These are phyloP conservation scores for Candida hungchunana DNA, from an alignment of 805 yeast species.

Conservation along the genomic window DNA sequence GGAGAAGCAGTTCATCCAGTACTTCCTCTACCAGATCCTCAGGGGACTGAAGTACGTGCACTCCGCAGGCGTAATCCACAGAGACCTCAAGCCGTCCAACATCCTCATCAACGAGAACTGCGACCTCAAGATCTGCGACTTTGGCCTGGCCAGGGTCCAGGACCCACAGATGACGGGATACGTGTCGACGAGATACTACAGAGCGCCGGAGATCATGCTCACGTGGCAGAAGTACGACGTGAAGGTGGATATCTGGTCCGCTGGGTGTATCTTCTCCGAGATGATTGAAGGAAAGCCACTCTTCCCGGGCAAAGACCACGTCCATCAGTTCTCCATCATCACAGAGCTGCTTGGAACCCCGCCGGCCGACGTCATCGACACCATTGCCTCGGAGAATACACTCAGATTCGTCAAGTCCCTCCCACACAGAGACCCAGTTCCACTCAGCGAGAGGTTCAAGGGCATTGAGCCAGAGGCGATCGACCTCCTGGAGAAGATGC, in stretches of 20 bases:
- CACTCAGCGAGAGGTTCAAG: conserved; percentile 76
- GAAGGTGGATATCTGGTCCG: conserved; percentile 97
- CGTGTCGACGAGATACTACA: conserved; percentile 90
- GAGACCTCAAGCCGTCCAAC: conserved; percentile 84
- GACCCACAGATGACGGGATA: conserved; percentile 99
- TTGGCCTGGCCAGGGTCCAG: conserved; percentile 94
- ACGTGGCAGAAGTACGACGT: conserved; percentile 98
- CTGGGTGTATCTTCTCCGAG: conserved; percentile 95
- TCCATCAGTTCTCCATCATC: conserved; percentile 94
- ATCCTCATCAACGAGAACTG: conserved; percentile 85
- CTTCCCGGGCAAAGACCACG: conserved; percentile 98
- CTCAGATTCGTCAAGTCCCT: conserved; percentile 88
- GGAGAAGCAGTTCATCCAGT: conserved; percentile 94
- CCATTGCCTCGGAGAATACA: conserved; percentile 94
- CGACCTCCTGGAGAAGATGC: conserved; percentile 82
- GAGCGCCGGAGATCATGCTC: conserved; percentile 98
- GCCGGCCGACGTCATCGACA: conserved; percentile 91
- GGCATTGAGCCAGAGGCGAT: conserved; percentile 81
- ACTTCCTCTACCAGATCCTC: conserved; percentile 89
- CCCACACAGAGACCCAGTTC: conserved; percentile 90
- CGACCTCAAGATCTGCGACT: conserved; percentile 87
- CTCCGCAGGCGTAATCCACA: conserved; percentile 87
- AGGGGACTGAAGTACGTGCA: conserved; percentile 88
- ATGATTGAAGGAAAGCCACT: conserved; percentile 97
- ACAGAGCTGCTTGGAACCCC: conserved; percentile 96